Percentiles rank a stretch among this genome's conserved stretches.
Conservation (phyloP, 805 yeast species). For the Isabelozyma heimii region DNA sequence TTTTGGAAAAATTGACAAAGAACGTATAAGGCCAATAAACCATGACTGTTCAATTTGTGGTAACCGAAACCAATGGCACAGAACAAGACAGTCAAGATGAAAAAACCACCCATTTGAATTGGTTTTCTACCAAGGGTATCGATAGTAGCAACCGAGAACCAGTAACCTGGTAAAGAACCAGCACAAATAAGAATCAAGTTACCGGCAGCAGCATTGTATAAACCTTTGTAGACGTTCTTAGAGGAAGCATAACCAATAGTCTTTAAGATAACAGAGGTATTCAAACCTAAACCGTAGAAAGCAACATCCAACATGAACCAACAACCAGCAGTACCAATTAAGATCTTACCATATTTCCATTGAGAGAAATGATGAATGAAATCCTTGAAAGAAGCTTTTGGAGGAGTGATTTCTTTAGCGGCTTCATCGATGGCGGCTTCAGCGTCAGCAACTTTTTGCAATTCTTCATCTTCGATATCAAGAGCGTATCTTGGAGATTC, state of each 20-base stretch:
- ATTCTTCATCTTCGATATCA: slow-evolving; percentile 63
- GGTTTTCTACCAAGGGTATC: slow-evolving; percentile 85
- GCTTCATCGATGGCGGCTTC: slow-evolving; percentile 40
- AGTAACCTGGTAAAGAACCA: slow-evolving; percentile 93
- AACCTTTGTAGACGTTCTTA: slow-evolving; percentile 62
- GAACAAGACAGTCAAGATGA: slow-evolving; percentile 66
- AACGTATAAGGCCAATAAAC: slow-evolving; percentile 74
- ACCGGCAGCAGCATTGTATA: slow-evolving; percentile 85
- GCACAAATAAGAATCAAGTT: slow-evolving; percentile 91
- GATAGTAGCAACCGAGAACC: slow-evolving; percentile 77
- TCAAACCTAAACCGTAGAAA: slow-evolving; percentile 83
- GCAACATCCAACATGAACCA: slow-evolving; percentile 93
- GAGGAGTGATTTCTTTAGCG: slow-evolving; percentile 49
- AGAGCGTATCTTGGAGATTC: slow-evolving; percentile 91
- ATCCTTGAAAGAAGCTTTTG: slow-evolving; percentile 79
- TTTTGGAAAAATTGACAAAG: slow-evolving; percentile 85
- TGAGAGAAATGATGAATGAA: slow-evolving; percentile 71
- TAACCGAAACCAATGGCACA: slow-evolving; percentile 83
- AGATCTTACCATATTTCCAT: slow-evolving; percentile 84
- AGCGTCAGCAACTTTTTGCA: slow-evolving; percentile 52
- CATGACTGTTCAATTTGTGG: slow-evolving; percentile 63
- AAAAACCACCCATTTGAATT: slow-evolving; percentile 74
- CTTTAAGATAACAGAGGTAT: slow-evolving; percentile 73
- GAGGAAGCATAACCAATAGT: slow-evolving; percentile 83
- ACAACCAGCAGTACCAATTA: slow-evolving; percentile 85